Evolutionary conservation across 768 basidiomycete genomes (phyloP), one percentile per base, ranked within the genome.

Genomic region (Phaeotremella fagi): DNA sequence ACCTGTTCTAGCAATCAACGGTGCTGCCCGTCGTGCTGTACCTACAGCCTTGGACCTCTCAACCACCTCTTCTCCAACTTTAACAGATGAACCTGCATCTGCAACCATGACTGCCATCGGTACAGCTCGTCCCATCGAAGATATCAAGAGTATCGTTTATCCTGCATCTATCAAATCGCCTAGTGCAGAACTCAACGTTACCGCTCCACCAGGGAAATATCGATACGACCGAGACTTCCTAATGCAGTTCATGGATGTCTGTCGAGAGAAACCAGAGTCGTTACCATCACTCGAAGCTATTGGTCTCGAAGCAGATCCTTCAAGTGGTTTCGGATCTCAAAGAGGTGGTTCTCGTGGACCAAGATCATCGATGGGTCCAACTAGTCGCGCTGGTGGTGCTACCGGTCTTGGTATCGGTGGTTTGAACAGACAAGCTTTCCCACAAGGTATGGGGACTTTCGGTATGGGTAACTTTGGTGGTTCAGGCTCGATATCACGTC

Each of bases 181-280:
- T 2, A 82, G 81, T 60, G 77, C 85, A 5, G 90, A 89, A 61
- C 85, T 98, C 61, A 97, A 95, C 75, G 78, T 81, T 50, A 82
- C 85, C 56, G 86, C 85, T 5, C 82, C 85, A 75, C 83, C 88
- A 51, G 90, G 90, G 64, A 92, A 90, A 75, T 94, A 90, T 79
- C 90, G 94, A 67, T 99, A 99, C 72, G 90, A 97, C 73, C 90
- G 92, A 29, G 90, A 92, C 18, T 99, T 99, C 83, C 81, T 99
- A 23, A 76, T 99, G 54, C 94, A 99, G 72, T 99, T 99, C 78
- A 91, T 95, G 88, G 76, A 78, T 22, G 77, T 94, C 55, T 99
- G 95, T 80, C 88, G 84, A 74, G 94, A 97, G 77, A 92, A 91
- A 75, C 94, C 95, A 2, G 90, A 88, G 49, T 80, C 82, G 50